phyloP scores from a whole-genome alignment of 2,329 filamentous ascomycete genomes.

The Coccinonectria pachysandricola region DNA sequence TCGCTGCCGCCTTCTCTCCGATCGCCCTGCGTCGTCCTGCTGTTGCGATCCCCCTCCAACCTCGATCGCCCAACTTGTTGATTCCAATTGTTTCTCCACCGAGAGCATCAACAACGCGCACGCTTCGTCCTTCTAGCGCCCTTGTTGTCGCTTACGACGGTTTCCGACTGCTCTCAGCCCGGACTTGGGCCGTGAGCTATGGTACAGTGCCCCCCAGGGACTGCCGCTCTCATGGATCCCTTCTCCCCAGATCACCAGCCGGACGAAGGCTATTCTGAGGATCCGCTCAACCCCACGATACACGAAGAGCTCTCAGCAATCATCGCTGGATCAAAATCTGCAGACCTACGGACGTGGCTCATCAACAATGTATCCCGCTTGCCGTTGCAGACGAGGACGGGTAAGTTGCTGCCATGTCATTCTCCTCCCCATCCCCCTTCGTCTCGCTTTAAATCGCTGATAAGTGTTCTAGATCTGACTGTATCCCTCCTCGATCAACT shows the following conservation, averaged over 20 bases:
- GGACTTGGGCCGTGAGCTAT: too few relatives aligned
- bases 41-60: too few relatives aligned
- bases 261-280: conserved; percentile 83
- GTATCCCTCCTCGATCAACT: conserved; percentile 69
- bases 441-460: conserved; percentile 8
- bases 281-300: conserved; percentile 42
- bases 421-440: conserved; percentile 1
- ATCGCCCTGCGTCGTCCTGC: too few relatives aligned
- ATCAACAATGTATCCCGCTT: conserved; percentile 38
- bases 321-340: conserved; percentile 27
- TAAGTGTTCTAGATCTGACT: conserved; percentile 54
- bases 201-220: conserved; percentile 23
- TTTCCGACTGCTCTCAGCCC: too few relatives aligned
- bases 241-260: conserved; percentile 47
- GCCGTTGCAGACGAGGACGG: conserved; percentile 37
- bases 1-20: too few relatives aligned
- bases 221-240: conserved; percentile 29
- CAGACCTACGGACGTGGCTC: conserved; percentile 40
- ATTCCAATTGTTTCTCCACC: too few relatives aligned
- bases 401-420: conserved; percentile 26
- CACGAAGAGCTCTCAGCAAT: conserved; percentile 22
- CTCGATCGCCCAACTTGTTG: too few relatives aligned
- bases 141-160: too few relatives aligned
- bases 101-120: too few relatives aligned
- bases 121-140: too few relatives aligned